Evolutionary conservation across 129 eudicot species (phyloP), one percentile per base, ranked within the genome.

Genomic region (Tagetes erecta): DNA sequence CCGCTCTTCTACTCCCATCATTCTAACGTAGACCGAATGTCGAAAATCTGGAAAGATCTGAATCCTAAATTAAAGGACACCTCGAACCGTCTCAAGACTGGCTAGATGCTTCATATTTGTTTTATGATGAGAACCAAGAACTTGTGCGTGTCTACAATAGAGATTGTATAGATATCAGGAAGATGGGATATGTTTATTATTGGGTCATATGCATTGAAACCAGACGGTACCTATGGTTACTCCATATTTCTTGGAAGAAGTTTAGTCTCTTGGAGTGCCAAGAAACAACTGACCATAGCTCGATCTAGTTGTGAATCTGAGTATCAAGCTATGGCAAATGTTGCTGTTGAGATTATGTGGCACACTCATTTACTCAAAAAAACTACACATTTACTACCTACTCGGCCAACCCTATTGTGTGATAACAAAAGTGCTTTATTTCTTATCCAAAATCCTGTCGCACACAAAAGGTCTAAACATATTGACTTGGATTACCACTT

Each of bases 1-100:
- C 90, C 95, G 10, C 33, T 88, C 1, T 88, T 88, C 40, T 88
- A 68, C 20, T 78, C 74, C 5, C 95, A 88, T 42, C 95, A 88
- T 38, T 20, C 86, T 2, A 85, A 85, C 33, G 60, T 86, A 1
- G 94, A 88, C 37, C 47, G 95, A 6, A 64, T 86, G 91, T 88
- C 91, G 95, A 41, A 12, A 0, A 12, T 85, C 0, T 88, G 95
- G 95, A 88, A 88, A 60, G 74, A 81, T 5, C 53, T 74, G 11
- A 34, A 34, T 7, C 83, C 82, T 0, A 71, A 77, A 3, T 20
- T 20, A 20, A 20, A 20, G 65, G 81, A 30, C 35, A 85, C 2
- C 27, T 50, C 31, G 88, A 88, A 33, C 64, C 78, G 0, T 41
- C 62, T 76, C 2, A 57, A 5, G 95, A 84, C 49, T 88, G 80